These are phyloP conservation scores for Tuber brumale DNA, from an alignment of 495 filamentous ascomycete genomes.

Conservation along the genomic window DNA sequence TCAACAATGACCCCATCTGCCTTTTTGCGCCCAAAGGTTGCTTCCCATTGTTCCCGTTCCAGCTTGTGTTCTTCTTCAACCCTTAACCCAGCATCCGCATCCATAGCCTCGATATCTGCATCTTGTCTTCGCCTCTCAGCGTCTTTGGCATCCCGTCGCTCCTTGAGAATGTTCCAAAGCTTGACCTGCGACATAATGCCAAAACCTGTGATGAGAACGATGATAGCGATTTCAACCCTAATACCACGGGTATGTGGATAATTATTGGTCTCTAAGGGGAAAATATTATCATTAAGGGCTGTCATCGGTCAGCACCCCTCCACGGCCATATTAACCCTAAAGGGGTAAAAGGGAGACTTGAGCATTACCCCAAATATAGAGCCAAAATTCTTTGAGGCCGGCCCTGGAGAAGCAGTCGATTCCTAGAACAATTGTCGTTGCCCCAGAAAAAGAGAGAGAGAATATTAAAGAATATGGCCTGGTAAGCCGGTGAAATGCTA, in stretches of 20 bases:
- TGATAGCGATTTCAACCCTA: slow-evolving; percentile 73
- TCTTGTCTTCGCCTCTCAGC: slow-evolving; percentile 53
- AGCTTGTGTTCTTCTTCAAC: slow-evolving; percentile 61
- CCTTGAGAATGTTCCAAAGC: slow-evolving; percentile 80
- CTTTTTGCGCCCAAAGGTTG: slow-evolving; percentile 57
- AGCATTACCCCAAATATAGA: slow-evolving; percentile 76
- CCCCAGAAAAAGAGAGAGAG: slow-evolving; percentile 71
- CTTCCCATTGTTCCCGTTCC: slow-evolving; percentile 75
- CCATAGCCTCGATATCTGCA: slow-evolving; percentile 58
- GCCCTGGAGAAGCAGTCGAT: slow-evolving; percentile 88
- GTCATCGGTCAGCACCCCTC: slow-evolving; percentile 12
- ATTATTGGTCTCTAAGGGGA: slow-evolving; percentile 65
- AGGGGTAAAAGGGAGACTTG: background rate
- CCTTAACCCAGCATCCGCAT: slow-evolving; percentile 60
- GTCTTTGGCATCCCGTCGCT: slow-evolving; percentile 59
- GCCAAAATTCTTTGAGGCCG: slow-evolving; percentile 91
- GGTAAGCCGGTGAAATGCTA: slow-evolving; percentile 75
- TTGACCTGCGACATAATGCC: slow-evolving; percentile 79
- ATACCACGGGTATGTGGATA: slow-evolving; percentile 87
- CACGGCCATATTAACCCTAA: background rate
- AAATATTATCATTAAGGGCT: slow-evolving; percentile 71
- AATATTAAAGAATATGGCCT: slow-evolving; percentile 68
- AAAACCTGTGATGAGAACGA: slow-evolving; percentile 63
- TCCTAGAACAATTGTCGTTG: slow-evolving; percentile 69
- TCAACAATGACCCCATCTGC: slow-evolving; percentile 30